phyloP scores from a whole-genome alignment of 768 basidiomycete genomes.

The Tremella mesenterica region DNA sequence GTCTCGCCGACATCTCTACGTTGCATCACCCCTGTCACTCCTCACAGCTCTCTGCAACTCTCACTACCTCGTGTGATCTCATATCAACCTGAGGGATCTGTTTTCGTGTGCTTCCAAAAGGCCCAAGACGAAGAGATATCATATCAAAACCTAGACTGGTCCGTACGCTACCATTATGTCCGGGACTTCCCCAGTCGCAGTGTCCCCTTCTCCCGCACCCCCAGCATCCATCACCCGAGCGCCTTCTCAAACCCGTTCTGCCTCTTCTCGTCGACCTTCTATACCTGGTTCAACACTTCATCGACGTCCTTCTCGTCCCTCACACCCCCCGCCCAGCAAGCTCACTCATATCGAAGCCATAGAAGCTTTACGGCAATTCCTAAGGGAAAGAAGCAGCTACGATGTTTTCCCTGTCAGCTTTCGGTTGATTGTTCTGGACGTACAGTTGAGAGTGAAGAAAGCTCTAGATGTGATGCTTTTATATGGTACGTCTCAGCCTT shows the following conservation, averaged over 20 bases:
- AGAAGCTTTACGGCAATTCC: conserved; percentile 61
- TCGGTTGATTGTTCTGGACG: conserved; percentile 91
- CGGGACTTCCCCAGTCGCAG: no score
- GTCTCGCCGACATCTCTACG: no score
- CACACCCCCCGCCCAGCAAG: conserved; percentile 21
- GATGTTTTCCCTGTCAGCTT: conserved; percentile 97
- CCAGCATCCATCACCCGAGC: background rate
- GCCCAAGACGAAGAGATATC: no score
- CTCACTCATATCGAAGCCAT: conserved; percentile 45
- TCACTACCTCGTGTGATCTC: no score
- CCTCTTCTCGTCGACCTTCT: background rate
- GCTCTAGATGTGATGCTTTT: conserved; percentile 63
- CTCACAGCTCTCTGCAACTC: no score
- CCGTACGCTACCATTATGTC: no score
- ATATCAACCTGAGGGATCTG: no score
- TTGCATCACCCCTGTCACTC: no score
- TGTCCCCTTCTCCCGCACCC: background rate
- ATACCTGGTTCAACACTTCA: background rate
- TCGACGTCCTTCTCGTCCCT: conserved; percentile 27
- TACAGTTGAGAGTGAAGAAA: conserved; percentile 89
- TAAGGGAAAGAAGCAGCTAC: conserved; percentile 78
- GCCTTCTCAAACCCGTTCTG: background rate
- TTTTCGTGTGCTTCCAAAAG: no score
- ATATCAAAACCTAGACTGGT: no score
- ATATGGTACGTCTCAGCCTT: conserved; percentile 53